These are phyloP conservation scores for Fusarium phyllophilum DNA, from an alignment of 2,329 filamentous ascomycete genomes.

Conservation along the genomic window DNA sequence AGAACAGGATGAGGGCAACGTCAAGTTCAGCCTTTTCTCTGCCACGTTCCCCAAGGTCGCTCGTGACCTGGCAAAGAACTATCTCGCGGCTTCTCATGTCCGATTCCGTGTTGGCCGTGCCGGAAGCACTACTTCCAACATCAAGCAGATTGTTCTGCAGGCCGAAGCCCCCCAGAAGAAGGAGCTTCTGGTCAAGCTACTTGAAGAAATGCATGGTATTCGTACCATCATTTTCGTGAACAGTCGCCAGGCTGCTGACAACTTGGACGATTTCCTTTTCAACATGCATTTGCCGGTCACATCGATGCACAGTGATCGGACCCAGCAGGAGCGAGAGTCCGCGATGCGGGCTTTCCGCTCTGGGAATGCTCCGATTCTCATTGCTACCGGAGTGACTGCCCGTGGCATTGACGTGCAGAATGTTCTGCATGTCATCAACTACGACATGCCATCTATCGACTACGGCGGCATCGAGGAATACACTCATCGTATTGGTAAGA, in stretches of 20 bases:
- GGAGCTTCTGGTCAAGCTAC: constrained; percentile 74
- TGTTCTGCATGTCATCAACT: constrained; percentile 93
- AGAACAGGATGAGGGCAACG: constrained; percentile 78
- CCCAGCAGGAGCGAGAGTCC: constrained; percentile 91
- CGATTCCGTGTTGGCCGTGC: constrained; percentile 88
- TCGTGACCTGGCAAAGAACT: constrained; percentile 79
- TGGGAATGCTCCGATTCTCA: constrained; percentile 79
- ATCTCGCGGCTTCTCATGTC: constrained; percentile 78
- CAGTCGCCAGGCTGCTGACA: constrained; percentile 79
- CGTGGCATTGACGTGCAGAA: constrained; percentile 90
- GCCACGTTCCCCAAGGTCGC: constrained; percentile 89
- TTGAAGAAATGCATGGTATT: constrained; percentile 74
- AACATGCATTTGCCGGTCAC: constrained; percentile 83
- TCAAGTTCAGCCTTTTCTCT: constrained; percentile 86
- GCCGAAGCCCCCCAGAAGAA: constrained; percentile 75
- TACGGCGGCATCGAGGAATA: constrained; percentile 95
- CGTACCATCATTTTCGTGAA: constrained; percentile 94
- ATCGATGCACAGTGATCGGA: constrained; percentile 88
- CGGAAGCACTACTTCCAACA: constrained; percentile 84
- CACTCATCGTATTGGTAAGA: constrained; percentile 86
- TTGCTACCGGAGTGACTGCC: constrained; percentile 87
- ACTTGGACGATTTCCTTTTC: constrained; percentile 87
- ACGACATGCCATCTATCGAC: constrained; percentile 77
- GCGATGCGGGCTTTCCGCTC: constrained; percentile 85
- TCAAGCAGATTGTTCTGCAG: constrained; percentile 79